Conservation (phyloP, 176 grass and related monocot species). For the Aegilops bicornis region DNA sequence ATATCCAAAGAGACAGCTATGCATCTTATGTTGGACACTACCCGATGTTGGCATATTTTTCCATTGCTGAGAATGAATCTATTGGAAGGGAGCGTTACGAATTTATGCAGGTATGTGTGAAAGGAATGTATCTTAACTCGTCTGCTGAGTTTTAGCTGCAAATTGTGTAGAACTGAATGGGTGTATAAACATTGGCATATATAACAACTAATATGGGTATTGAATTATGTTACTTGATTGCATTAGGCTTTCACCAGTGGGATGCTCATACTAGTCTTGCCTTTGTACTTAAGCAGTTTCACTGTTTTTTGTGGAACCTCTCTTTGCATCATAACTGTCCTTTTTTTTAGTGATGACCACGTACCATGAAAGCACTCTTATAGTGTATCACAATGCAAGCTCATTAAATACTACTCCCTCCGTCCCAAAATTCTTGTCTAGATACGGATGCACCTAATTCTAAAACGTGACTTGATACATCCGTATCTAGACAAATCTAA, state of each 20-base stretch:
- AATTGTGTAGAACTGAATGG: neutral
- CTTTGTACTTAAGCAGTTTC: neutral
- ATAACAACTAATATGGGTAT: neutral
- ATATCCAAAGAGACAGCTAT: conserved; percentile 91
- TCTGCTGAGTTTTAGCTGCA: neutral
- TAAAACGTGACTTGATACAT: too few species aligned
- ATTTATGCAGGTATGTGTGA: conserved; percentile 76
- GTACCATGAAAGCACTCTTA: neutral
- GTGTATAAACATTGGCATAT: neutral
- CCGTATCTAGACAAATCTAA: too few species aligned
- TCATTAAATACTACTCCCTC: neutral
- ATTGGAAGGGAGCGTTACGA: conserved; percentile 91
- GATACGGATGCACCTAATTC: too few species aligned
- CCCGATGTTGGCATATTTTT: conserved; percentile 82
- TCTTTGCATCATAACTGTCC: neutral
- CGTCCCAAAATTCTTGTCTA: too few species aligned
- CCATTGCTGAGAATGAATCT: conserved; percentile 91
- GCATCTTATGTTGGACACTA: conserved; percentile 92
- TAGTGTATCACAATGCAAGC: neutral
- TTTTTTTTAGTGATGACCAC: neutral
- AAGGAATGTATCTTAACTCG: conserved; percentile 7
- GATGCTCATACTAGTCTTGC: neutral
- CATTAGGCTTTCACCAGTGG: neutral
- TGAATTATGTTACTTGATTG: neutral
- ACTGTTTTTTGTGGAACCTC: neutral